These are phyloP conservation scores for Diaporthe sp. DNA, from an alignment of 2,329 filamentous ascomycete species.

Conservation along the genomic window DNA sequence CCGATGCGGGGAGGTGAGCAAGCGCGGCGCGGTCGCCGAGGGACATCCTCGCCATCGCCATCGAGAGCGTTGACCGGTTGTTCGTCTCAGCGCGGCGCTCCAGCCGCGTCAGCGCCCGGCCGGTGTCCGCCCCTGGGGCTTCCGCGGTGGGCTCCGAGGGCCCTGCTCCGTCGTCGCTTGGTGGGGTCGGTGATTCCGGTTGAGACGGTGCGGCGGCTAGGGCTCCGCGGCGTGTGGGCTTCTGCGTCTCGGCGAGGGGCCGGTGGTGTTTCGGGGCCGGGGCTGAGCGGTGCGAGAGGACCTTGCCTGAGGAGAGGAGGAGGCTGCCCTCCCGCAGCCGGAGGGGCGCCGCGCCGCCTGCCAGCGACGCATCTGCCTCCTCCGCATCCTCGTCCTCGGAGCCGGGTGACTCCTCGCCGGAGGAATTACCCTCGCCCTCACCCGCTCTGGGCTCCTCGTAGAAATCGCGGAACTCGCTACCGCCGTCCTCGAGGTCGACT, in stretches of 20 bases:
- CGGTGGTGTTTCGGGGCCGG: not conserved
- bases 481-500: constrained; percentile 51
- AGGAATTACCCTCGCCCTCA: not conserved
- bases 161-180: not conserved
- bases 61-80: constrained; percentile 4
- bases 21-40: constrained; percentile 47
- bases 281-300: constrained; percentile 49
- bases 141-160: not conserved
- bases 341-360: not conserved
- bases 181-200: not conserved
- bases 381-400: not conserved
- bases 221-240: not conserved
- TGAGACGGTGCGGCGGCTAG: not conserved
- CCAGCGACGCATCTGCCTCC: not conserved
- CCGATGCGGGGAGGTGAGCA: constrained; percentile 48
- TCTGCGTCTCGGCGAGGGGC: constrained; percentile 19
- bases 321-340: constrained; percentile 46
- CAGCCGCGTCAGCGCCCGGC: constrained; percentile 5
- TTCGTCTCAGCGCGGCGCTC: constrained; percentile 29
- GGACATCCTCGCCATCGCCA: constrained; percentile 43
- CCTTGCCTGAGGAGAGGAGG: constrained; percentile 52
- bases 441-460: constrained; percentile 44
- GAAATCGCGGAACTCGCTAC: constrained; percentile 54
- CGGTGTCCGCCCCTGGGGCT: not conserved
- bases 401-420: not conserved